Evolutionary conservation across 371 early-diverging fungal species (phyloP).

Genomic region (Enterospora canceri): DNA sequence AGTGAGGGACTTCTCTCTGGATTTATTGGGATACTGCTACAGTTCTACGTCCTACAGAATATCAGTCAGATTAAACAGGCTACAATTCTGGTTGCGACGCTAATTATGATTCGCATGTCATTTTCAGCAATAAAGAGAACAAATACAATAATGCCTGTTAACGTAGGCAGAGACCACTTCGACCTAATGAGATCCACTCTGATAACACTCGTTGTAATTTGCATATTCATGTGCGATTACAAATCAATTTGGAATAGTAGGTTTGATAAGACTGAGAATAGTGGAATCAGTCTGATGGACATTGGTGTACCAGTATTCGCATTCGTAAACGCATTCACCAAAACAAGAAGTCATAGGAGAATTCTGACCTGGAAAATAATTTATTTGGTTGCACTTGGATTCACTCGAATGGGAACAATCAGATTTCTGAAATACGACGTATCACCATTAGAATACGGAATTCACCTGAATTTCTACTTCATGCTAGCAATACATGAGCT

Average conservation of each 20-base stretch:
- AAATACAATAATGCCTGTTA: not conserved
- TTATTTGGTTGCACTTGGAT: slow-evolving; percentile 36
- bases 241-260: slow-evolving; percentile 22
- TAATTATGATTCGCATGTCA: not conserved
- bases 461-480: slow-evolving; percentile 54
- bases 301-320: slow-evolving; percentile 53
- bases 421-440: slow-evolving; percentile 40
- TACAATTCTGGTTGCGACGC: too few species aligned
- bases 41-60: too few species aligned
- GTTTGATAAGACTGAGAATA: slow-evolving; percentile 40
- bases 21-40: too few species aligned
- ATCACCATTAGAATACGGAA: slow-evolving; percentile 52
- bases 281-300: slow-evolving; percentile 53
- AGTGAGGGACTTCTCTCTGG: too few species aligned
- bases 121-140: not conserved
- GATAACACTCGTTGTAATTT: slow-evolving; percentile 24
- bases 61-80: too few species aligned
- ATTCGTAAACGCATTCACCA: slow-evolving; percentile 41
- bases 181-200: not conserved
- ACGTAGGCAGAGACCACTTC: not conserved
- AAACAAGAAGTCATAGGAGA: not conserved
- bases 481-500: slow-evolving; percentile 34
- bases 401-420: slow-evolving; percentile 34
- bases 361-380: slow-evolving; percentile 16
- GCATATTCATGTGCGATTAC: slow-evolving; percentile 53